Evolutionary conservation across 495 filamentous ascomycete species (phyloP).

Genomic region (Aspergillus ostianus): DNA sequence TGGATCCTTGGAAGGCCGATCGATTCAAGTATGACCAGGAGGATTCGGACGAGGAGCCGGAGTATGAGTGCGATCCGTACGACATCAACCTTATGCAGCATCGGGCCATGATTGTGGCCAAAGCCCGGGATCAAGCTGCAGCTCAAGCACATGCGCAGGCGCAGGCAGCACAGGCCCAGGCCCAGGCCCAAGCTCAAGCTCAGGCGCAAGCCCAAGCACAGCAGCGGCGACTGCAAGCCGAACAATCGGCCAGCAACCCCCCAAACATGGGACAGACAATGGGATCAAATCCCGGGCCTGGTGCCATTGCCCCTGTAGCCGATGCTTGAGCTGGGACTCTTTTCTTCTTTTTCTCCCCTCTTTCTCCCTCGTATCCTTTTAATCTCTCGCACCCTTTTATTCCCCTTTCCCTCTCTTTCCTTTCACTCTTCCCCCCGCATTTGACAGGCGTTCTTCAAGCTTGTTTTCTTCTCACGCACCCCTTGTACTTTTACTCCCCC

Average conservation of each 20-base stretch:
- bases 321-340: conserved; percentile 36
- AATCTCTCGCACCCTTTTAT: conserved; percentile 12
- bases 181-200: conserved; percentile 32
- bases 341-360: conserved; percentile 23
- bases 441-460: conserved; percentile 41
- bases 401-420: no score
- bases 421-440: conserved; percentile 30
- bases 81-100: conserved; percentile 70
- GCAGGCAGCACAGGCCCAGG: conserved; percentile 42
- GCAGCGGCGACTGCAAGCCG: conserved; percentile 40
- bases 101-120: conserved; percentile 63
- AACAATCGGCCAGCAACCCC: conserved; percentile 38
- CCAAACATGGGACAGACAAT: conserved; percentile 29
- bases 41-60: conserved; percentile 66
- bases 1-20: conserved; percentile 57
- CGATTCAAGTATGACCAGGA: conserved; percentile 79
- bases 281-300: conserved; percentile 35
- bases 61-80: conserved; percentile 69
- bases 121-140: conserved; percentile 45
- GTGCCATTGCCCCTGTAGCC: conserved; percentile 28
- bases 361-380: conserved; percentile 20
- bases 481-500: conserved; percentile 42
- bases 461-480: conserved; percentile 19
- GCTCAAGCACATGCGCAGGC: conserved; percentile 49
- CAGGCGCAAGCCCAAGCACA: conserved; percentile 21